Conservation (phyloP, 805 yeast genomes). For the Brettanomyces nanus region DNA sequence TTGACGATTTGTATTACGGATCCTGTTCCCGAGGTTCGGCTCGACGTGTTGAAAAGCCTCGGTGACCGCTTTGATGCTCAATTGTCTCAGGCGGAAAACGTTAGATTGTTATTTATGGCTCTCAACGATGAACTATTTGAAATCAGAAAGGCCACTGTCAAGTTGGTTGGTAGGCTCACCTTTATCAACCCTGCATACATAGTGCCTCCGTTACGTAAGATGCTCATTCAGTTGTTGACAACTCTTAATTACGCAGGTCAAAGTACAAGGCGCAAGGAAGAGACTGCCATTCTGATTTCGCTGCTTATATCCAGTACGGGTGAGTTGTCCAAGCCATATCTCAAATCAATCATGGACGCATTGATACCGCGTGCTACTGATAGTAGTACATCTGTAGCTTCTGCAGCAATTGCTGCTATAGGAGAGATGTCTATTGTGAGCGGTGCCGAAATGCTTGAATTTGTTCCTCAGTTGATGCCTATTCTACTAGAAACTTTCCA, state of each 20-base stretch:
- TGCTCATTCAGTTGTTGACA: constrained; percentile 76
- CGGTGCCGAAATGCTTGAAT: constrained; percentile 73
- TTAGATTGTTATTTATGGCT: constrained; percentile 76
- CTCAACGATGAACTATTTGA: constrained; percentile 85
- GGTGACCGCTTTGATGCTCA: constrained; percentile 82
- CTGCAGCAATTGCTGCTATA: constrained; percentile 75
- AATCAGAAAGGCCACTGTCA: constrained; percentile 70
- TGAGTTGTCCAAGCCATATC: constrained; percentile 82
- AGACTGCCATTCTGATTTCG: constrained; percentile 69
- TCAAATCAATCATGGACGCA: constrained; percentile 83
- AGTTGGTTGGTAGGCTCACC: constrained; percentile 76
- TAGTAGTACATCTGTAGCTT: constrained; percentile 69
- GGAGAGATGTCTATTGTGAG: constrained; percentile 88
- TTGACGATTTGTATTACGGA: constrained; percentile 83
- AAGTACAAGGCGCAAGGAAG: constrained; percentile 69
- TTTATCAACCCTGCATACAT: constrained; percentile 90
- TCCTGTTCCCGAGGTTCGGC: constrained; percentile 75
- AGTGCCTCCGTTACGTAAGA: constrained; percentile 84
- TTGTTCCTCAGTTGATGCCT: constrained; percentile 75
- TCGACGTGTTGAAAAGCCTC: constrained; percentile 67
- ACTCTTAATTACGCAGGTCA: constrained; percentile 76
- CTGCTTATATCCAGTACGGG: constrained; percentile 69
- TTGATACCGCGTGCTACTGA: constrained; percentile 70
- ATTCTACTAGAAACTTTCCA: constrained; percentile 78
- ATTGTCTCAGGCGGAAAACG: constrained; percentile 88